Base-by-base conservation (phyloP, 2,329 filamentous ascomycete genomes). In the Cordyceps farinosa region DNA sequence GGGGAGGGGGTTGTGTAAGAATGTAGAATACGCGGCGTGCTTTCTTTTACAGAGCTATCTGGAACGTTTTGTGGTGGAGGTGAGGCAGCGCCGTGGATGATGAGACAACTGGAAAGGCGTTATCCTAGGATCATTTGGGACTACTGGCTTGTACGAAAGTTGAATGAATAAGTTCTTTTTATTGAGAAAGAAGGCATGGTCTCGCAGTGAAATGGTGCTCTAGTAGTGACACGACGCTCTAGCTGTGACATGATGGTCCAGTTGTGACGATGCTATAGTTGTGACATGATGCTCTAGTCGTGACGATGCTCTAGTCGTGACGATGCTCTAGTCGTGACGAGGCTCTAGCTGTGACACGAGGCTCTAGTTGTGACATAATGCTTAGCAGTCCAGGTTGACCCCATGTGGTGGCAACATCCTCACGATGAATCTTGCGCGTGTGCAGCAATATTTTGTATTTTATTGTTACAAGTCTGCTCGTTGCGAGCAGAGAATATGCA, bases 91-190 rank as follows among this genome's bases (percentile, higher is more conserved):
- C 34, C 63, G 62, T 54, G 64, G 58, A 64, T 64, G 64, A 61
- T 62, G 65, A 69, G 66, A 64, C 22, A 66, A 22, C 36, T n/a
- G 42, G 44, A 36, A 30, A 61, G 57, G 57, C 57, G 60, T 54
- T 56, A 47, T 30, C 45, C 13, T 44, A 54, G 66, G 27, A 40
- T 13, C 9, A 32, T 50, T 32, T 38, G 32, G 45, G 45, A 22
- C 13, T 58, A 22, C 65, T 58, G 64, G 61, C 38, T 52, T 44
- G 47, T 36, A 53, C n/a, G 38, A 40, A 27, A 61, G 34, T 36
- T 54, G 32, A 44, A 61, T 29, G 36, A 40, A 55, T n/a, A 2
- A 40, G 27, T 42, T 48, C 22, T 22, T 48, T 27, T n/a, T n/a
- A 38, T 38, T 9, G 5, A 38, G 9, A 22, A 22, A 22, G 22